Base-by-base conservation (phyloP, 2,329 filamentous ascomycete genomes). In the Aspergillus sp. region DNA sequence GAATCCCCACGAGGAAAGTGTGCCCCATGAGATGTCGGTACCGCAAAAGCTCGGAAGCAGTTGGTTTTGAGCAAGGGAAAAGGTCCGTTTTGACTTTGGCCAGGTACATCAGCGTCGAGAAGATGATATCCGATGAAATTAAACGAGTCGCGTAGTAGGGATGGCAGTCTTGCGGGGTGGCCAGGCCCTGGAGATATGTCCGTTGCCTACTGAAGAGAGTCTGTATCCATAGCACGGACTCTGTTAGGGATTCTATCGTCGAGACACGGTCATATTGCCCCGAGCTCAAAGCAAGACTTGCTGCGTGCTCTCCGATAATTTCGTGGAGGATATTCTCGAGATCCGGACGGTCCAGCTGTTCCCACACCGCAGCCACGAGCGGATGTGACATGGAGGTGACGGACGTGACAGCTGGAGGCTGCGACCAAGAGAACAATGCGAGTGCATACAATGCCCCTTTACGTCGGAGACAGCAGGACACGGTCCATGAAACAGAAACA, bases 141-240 rank as follows among this genome's bases (percentile, higher is more conserved):
- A 74, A 59, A 53, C 65, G 72, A 14, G 68, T 65, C 3, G 66
- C 43, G 17, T 72, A 63, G 52, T 67, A 68, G 4, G 68, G 67
- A 46, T 70, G 67, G 49, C 68, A 70, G 55, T 72, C 71, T 11
- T 62, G 56, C 3, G 68, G 52, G 8, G 64, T 68, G 2, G 64
- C 63, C 54, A 65, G 56, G 1, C 70, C 72, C 49, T 66, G 69
- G 9, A 75, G 57, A 59, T 73, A 72, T 40, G 68, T 66, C 51
- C 73, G 67, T 57, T 75, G 71, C 23, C 71, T 54, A 58, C 74
- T 72, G 59, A 73, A 74, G 7, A 75, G 68, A 7, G 68, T 68
- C 55, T 73, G 73, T 52, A 74, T 70, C 73, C 73, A 75, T 45
- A 70, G 65, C 19, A 74, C 66, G 4, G 67, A 62, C 45, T 64